Percentiles rank a stretch among this genome's conserved stretches.
Conservation (phyloP, 179 eudicot genomes). For the Beta macrorhiza region DNA sequence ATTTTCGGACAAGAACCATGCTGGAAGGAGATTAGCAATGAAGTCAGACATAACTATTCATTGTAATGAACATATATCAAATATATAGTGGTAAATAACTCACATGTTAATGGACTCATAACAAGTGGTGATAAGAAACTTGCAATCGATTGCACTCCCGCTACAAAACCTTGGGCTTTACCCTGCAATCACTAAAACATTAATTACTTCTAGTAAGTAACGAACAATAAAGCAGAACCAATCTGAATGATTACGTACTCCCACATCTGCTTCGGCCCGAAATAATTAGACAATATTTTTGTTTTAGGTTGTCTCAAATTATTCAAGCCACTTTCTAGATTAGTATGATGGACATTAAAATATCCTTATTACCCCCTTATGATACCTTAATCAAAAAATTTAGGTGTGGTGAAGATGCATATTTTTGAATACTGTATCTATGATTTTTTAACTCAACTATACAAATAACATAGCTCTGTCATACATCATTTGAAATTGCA, state of each 20-base stretch:
- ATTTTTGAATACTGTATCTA: no score
- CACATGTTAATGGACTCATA: constrained; percentile 86
- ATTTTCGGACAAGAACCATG: constrained; percentile 67
- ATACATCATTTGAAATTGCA: neutral
- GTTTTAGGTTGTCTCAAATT: no score
- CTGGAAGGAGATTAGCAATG: constrained; percentile 36
- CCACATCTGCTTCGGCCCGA: neutral
- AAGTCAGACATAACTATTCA: constrained; percentile 2
- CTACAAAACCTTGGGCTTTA: constrained; percentile 74
- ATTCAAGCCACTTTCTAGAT: no score
- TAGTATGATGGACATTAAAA: no score
- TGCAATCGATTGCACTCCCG: constrained; percentile 76
- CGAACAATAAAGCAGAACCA: neutral
- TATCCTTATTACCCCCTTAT: no score
- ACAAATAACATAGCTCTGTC: neutral
- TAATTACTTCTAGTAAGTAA: neutral
- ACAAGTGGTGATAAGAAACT: constrained; percentile 75
- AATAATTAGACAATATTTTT: neutral
- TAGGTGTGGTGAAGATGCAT: no score
- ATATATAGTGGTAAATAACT: constrained; percentile 26
- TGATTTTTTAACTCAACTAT: neutral
- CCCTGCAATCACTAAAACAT: constrained; percentile 43
- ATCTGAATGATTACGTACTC: neutral
- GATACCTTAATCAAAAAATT: no score
- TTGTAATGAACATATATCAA: neutral